Base-by-base conservation (phyloP, 2,329 filamentous ascomycete species). In the Penicillium sp. region DNA sequence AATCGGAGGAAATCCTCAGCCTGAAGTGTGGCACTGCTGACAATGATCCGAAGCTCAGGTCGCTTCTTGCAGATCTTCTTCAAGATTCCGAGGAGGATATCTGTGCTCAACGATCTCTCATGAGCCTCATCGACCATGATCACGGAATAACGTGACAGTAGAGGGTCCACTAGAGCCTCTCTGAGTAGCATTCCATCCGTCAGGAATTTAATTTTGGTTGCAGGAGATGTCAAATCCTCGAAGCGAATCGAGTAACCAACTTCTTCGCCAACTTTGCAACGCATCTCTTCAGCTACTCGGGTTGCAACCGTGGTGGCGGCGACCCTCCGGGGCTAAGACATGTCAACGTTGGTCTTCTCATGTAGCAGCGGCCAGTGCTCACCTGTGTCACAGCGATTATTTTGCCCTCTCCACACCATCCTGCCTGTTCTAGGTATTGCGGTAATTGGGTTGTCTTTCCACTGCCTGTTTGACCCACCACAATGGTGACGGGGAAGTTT, bases 41-140 rank as follows among this genome's bases (percentile, higher is more conserved):
- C 84, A 47, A 99, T 87, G 58, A 97, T 89, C 18, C 92, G 86
- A 49, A 97, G 75, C 55, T 97, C 92, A 7, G 88, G 83, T 42
- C 94, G 82, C 67, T 86, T 88, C 71, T 85, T 91, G 51, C 86
- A 78, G 47, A 99, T 93, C 72, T 97, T 97, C 72, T 96, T 97
- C 38, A 99, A 75, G 13, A 97, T 78, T 0, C 94, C 93, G 3
- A 99, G 82, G 7, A 97, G 80, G 11, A 99, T 85, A 68, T 99
- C 94, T 0, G 92, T 96, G 71, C 91, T 95, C 55, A 97, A 83
- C 46, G 92, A 96, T 50, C 94, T 83, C 74, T 97, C 93, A 70
- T 99, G 94, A 6, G 93, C 94, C 75, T 97, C 93, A 69, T 99
- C 94, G 7, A 99, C 89, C 91, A 99, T 97, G 65, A 99, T 91